These are phyloP conservation scores for Hanseniaspora occidentalis DNA, from an alignment of 805 yeast species.

Conservation along the genomic window DNA sequence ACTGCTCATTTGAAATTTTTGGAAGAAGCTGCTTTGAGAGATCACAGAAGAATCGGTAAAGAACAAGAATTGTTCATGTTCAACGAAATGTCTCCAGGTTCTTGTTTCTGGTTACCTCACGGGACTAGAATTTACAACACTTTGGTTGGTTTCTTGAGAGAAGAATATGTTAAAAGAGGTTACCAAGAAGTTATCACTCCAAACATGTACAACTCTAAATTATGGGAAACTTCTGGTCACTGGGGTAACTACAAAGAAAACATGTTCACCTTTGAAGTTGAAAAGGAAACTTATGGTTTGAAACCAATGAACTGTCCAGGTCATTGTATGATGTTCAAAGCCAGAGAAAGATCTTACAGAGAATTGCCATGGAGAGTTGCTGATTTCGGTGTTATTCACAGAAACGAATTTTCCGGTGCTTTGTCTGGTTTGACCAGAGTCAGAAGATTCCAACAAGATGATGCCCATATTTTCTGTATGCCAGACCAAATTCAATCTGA, in stretches of 20 bases:
- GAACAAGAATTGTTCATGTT: conserved; percentile 94
- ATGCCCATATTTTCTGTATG: conserved; percentile 95
- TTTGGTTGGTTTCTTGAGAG: conserved; percentile 64
- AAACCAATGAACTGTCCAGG: conserved; percentile 93
- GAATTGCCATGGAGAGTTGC: conserved; percentile 99
- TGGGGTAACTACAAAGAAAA: conserved; percentile 97
- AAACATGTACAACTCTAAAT: conserved; percentile 92
- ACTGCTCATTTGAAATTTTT: conserved; percentile 88
- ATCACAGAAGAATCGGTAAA: conserved; percentile 90
- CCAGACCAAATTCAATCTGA: conserved; percentile 82
- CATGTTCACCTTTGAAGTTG: conserved; percentile 94
- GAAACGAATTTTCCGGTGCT: conserved; percentile 95
- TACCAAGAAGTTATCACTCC: conserved; percentile 98
- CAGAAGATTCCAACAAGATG: conserved; percentile 98
- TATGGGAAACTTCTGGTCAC: conserved; percentile 98
- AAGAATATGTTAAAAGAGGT: conserved; percentile 85
- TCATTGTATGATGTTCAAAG: conserved; percentile 85
- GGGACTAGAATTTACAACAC: conserved; percentile 96
- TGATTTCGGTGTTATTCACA: conserved; percentile 92
- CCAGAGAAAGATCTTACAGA: conserved; percentile 89
- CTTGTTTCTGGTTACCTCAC: conserved; percentile 98
- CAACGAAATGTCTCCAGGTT: conserved; percentile 96
- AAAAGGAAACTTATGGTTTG: conserved; percentile 87
- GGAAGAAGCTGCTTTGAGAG: conserved; percentile 92
- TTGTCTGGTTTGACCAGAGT: conserved; percentile 91